Conservation (phyloP, 306 rosid species). For the Mucuna pruriens region DNA sequence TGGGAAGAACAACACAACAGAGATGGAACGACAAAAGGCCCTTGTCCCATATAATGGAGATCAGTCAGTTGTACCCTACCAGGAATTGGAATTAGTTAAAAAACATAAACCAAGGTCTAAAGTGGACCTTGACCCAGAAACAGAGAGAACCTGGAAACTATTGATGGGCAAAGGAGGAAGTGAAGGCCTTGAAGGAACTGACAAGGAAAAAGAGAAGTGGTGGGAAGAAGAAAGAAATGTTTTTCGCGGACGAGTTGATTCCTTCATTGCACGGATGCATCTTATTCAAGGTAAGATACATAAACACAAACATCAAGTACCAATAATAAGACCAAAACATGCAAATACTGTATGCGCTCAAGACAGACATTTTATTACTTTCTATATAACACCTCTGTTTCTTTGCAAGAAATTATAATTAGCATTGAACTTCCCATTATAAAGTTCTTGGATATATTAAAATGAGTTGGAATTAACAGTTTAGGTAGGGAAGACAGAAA, state of each 20-base stretch:
- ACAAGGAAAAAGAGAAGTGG: constrained; percentile 74
- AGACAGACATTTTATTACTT: constrained; percentile 18
- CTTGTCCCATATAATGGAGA: constrained; percentile 71
- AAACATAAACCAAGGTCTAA: constrained; percentile 72
- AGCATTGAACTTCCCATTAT: constrained; percentile 16
- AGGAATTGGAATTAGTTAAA: constrained; percentile 48
- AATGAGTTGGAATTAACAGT: neutral
- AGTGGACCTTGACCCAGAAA: constrained; percentile 90
- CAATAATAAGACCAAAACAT: constrained; percentile 20
- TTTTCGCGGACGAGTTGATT: constrained; percentile 83
- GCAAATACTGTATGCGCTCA: constrained; percentile 7
- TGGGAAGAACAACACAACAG: constrained; percentile 45
- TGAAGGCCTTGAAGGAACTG: constrained; percentile 57
- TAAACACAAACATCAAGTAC: constrained; percentile 32
- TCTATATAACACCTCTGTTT: constrained; percentile 20
- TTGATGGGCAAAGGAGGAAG: constrained; percentile 84
- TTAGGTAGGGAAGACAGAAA: constrained; percentile 15
- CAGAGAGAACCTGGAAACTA: constrained; percentile 89
- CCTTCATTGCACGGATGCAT: constrained; percentile 96
- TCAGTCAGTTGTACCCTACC: constrained; percentile 68
- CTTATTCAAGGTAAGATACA: constrained; percentile 86
- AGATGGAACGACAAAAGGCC: constrained; percentile 55
- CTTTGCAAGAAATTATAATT: constrained; percentile 9
- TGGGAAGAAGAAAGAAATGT: constrained; percentile 92
- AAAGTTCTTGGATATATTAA: neutral